phyloP scores from a whole-genome alignment of 2,329 filamentous ascomycete species.

The Talaromyces sp. region DNA sequence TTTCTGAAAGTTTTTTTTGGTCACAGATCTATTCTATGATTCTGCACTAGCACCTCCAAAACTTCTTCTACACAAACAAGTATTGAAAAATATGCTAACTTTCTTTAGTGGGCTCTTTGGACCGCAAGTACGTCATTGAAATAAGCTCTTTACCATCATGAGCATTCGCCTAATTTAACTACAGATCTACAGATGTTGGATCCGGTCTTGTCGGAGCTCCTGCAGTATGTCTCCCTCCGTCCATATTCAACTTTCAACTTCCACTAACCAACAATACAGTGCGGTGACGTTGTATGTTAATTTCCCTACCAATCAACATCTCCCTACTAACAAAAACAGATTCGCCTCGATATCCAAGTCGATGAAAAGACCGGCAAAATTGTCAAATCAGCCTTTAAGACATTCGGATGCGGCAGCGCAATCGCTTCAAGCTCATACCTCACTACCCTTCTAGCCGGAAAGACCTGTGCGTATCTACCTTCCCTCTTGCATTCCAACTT shows the following conservation, averaged over 20 bases:
- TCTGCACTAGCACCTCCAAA: neutral
- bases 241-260: neutral
- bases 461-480: constrained; percentile 12
- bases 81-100: constrained; percentile 4
- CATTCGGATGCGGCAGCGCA: constrained; percentile 88
- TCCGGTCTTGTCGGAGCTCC: constrained; percentile 90
- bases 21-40: too few relatives aligned
- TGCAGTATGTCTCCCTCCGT: constrained; percentile 43
- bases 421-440: constrained; percentile 94
- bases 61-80: too few relatives aligned
- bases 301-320: neutral
- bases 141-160: neutral
- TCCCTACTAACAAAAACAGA: constrained; percentile 33
- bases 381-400: constrained; percentile 96
- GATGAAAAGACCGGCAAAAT: constrained; percentile 85
- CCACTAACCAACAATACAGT: constrained; percentile 33
- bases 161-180: neutral
- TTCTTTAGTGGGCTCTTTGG: constrained; percentile 14
- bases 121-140: constrained; percentile 10
- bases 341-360: constrained; percentile 91
- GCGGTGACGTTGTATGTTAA: constrained; percentile 65
- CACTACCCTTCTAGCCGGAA: constrained; percentile 62
- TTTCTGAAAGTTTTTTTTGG: too few relatives aligned
- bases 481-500: neutral
- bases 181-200: constrained; percentile 71